A percentile compares a stretch with the other conserved stretches of the same genome.
Evolutionary conservation across 1,284 basidiomycete genomes (phyloP).

Genomic region (Pseudozyma thailandica): DNA sequence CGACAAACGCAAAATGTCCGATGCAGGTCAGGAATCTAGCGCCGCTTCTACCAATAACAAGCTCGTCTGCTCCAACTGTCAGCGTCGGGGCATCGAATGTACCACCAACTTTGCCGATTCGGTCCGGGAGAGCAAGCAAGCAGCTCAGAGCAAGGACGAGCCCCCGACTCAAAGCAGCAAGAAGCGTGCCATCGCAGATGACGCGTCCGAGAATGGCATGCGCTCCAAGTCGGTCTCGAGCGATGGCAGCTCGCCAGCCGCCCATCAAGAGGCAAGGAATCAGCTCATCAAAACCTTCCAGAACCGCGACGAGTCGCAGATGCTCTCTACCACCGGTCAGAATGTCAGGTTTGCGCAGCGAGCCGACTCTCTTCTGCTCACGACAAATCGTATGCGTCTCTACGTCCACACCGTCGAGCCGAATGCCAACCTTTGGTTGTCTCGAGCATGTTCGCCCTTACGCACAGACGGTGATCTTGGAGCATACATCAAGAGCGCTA

Average conservation of each 20-base stretch:
- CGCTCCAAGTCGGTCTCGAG: constrained; percentile 42
- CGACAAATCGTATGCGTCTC: constrained; percentile 48
- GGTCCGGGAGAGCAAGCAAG: constrained; percentile 44
- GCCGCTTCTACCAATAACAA: constrained; percentile 8
- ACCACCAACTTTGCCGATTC: constrained; percentile 55
- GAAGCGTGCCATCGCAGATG: constrained; percentile 40
- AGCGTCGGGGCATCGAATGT: constrained; percentile 50
- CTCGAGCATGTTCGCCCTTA: constrained; percentile 45
- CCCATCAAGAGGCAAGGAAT: constrained; percentile 18
- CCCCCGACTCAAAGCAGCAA: constrained; percentile 22
- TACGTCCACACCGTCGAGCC: constrained; percentile 53
- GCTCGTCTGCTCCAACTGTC: constrained; percentile 51
- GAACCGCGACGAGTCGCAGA: constrained; percentile 30
- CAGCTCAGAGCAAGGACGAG: constrained; percentile 37
- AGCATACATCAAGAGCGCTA: constrained; percentile 46
- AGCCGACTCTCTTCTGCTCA: constrained; percentile 49
- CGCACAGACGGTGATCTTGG: constrained; percentile 47
- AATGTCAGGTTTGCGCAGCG: constrained; percentile 43
- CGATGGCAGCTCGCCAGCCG: constrained; percentile 23
- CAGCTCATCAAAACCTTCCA: constrained; percentile 35
- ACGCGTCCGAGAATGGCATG: constrained; percentile 29
- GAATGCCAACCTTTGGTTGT: constrained; percentile 48
- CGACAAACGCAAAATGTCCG: constrained; percentile 50
- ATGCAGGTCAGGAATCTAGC: constrained; percentile 21
- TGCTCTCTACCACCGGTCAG: constrained; percentile 20